Base-by-base conservation (phyloP, 495 filamentous ascomycete species). In the Penicillium antarcticum region DNA sequence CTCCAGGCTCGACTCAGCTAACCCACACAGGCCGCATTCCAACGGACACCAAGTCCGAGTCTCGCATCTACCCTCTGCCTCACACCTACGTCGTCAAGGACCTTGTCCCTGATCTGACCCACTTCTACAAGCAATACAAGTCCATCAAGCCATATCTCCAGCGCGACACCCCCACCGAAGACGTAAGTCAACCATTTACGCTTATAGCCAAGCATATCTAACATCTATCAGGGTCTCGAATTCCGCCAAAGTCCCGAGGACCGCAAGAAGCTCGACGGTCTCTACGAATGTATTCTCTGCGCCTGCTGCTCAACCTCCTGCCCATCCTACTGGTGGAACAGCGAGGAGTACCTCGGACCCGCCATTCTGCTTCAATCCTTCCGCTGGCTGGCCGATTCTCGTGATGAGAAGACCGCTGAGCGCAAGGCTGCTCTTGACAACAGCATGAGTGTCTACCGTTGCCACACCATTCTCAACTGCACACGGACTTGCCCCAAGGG, bases 91-190 rank as follows among this genome's bases (percentile, higher is more conserved):
- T 97, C 58, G 92, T 98, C 75, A 98, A 96, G 84, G 94, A 98
- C 68, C 81, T 98, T 54, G 92, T 98, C 11, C 92, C 94, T 42
- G 94, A 98, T 70, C 75, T 98, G 58, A 98, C 94, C 58, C 88
- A 89, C 53, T 97, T 98, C 85, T 98, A 98, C 87, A 96, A 97
- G 80, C 94, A 98, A 81, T 98, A 98, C 85, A 96, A 96, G 76
- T 96, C 92, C 18, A 96, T 98, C 77, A 95, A 98, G 82, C 94
- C 94, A 6, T 98, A 96, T 68, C 87, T 98, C 31, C 94, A 96
- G 75, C 80, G 89, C 55, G 84, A 90, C 53, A 91, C 87, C 29
- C 83, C 85, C 34, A 72, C 87, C 13, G 79, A 82, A 33, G 86
- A 94, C 62, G 89, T 91, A 80, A 68, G 85, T 75, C 38, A 16